Evolutionary conservation across 441 rosid genomes (phyloP).

Genomic region (Adansonia gregorii): DNA sequence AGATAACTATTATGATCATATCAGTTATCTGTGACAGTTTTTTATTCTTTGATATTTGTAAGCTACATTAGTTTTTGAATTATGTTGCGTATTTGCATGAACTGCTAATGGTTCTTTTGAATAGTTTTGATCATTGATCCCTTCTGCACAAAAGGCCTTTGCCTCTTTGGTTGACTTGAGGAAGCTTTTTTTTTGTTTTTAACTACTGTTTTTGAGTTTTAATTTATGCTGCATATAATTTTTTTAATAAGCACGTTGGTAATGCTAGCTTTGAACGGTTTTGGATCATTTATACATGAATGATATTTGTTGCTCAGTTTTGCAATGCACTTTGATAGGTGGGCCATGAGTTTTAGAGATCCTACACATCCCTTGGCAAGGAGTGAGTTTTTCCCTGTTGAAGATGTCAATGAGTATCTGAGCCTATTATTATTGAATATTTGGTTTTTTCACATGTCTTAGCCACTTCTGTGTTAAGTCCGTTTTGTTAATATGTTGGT

Average conservation of each 20-base stretch:
- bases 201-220: neutral
- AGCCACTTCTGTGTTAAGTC: neutral
- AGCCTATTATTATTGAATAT: slow-evolving; percentile 1
- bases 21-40: neutral
- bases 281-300: neutral
- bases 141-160: neutral
- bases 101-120: neutral
- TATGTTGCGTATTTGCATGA: neutral
- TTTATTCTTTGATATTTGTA: neutral
- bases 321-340: neutral
- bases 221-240: neutral
- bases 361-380: neutral
- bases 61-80: neutral
- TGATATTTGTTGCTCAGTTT: neutral
- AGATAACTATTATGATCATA: neutral
- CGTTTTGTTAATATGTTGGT: neutral
- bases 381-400: neutral
- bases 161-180: neutral
- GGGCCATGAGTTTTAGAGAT: slow-evolving; percentile 6
- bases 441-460: neutral
- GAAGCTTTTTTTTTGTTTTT: neutral
- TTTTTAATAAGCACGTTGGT: neutral
- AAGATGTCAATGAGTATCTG: neutral
- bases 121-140: neutral
- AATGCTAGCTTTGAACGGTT: neutral